Conservation (phyloP, 2,329 filamentous ascomycete species). For the Aspergillus hortae region DNA sequence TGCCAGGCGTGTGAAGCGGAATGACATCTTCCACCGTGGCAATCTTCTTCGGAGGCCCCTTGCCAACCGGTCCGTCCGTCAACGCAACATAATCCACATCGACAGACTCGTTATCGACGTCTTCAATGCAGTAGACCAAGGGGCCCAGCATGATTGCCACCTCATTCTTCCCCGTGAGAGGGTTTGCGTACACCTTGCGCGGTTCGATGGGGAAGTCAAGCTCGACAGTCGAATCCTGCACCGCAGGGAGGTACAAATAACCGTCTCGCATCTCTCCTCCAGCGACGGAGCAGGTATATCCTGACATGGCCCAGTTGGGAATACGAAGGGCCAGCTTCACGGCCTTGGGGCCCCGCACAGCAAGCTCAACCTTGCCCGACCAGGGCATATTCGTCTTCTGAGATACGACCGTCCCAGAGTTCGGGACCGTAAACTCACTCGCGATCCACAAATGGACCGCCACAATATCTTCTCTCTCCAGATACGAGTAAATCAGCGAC, state of each 20-base stretch:
- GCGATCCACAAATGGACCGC: not conserved
- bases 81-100: slow-evolving; percentile 7
- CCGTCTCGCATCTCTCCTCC: not conserved
- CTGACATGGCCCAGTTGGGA: not conserved
- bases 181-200: not conserved
- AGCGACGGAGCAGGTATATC: not conserved
- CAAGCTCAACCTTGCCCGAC: slow-evolving; percentile 51
- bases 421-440: not conserved
- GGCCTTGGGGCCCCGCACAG: slow-evolving; percentile 30
- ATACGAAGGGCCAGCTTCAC: slow-evolving; percentile 2
- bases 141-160: slow-evolving; percentile 55
- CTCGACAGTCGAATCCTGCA: not conserved
- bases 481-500: slow-evolving; percentile 9
- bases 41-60: not conserved
- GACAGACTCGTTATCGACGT: slow-evolving; percentile 47
- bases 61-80: not conserved
- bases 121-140: slow-evolving; percentile 60
- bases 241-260: not conserved
- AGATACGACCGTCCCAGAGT: slow-evolving; percentile 33
- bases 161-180: slow-evolving; percentile 13
- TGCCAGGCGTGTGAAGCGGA: not conserved
- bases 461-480: not conserved
- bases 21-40: not conserved
- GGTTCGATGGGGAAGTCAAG: not conserved
- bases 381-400: slow-evolving; percentile 58